These are phyloP conservation scores for Simplicillium sp. DNA, from an alignment of 2,329 filamentous ascomycete species.

Conservation along the genomic window DNA sequence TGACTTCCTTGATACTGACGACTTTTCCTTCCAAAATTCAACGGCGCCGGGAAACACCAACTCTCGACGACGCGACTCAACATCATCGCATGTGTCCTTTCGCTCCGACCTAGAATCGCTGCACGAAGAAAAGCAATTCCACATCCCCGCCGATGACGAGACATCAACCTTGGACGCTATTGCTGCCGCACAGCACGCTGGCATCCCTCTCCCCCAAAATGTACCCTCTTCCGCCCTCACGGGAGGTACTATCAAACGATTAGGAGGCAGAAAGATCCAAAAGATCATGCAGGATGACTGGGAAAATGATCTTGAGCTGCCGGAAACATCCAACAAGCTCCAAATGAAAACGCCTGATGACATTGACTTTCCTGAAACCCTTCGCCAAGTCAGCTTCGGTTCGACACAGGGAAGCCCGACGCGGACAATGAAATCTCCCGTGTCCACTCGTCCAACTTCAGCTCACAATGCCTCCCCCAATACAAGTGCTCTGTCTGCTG, in stretches of 20 bases:
- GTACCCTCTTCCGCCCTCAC: conserved; percentile 82
- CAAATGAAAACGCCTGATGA: conserved; percentile 56
- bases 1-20: conserved; percentile 59
- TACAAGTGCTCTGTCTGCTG: conserved; percentile 27
- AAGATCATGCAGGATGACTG: conserved; percentile 72
- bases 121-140: conserved; percentile 73
- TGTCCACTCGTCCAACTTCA: conserved; percentile 11
- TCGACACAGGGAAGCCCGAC: conserved; percentile 44
- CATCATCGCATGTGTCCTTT: conserved; percentile 73
- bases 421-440: conserved; percentile 25
- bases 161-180: conserved; percentile 78
- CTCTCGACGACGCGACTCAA: conserved; percentile 58
- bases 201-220: conserved; percentile 82
- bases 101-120: conserved; percentile 73
- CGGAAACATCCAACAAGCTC: conserved; percentile 46
- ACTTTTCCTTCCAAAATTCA: conserved; percentile 50
- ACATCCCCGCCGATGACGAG: conserved; percentile 78
- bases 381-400: conserved; percentile 55
- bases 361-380: conserved; percentile 54
- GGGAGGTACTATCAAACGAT: conserved; percentile 85
- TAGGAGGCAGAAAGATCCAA: conserved; percentile 66
- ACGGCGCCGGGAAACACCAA: conserved; percentile 31
- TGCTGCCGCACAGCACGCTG: conserved; percentile 74
- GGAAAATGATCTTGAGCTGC: conserved; percentile 68
- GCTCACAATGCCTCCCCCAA: conserved; percentile 9